These are phyloP conservation scores for Tricharina praecox DNA, from an alignment of 495 filamentous ascomycete species.

Conservation along the genomic window DNA sequence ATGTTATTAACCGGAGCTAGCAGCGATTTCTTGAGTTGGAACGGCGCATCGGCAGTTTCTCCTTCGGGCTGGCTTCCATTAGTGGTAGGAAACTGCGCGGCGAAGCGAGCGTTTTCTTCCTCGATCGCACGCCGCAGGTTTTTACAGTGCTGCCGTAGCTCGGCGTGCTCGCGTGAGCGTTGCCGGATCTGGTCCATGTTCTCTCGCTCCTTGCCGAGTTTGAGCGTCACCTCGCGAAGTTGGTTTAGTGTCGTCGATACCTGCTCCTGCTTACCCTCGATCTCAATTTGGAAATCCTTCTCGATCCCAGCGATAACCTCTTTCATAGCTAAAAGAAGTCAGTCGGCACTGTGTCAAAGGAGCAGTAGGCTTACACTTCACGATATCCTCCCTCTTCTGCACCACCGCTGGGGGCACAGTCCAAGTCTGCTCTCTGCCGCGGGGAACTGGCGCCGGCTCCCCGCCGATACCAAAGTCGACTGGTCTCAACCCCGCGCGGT, in stretches of 20 bases:
- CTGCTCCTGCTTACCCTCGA: slow-evolving; percentile 62
- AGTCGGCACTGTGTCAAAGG: background rate
- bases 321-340: slow-evolving; percentile 40
- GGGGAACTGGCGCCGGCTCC: slow-evolving; percentile 33
- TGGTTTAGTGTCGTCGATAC: slow-evolving; percentile 60
- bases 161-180: slow-evolving; percentile 20
- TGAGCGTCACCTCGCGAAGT: slow-evolving; percentile 62
- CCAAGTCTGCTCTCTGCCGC: slow-evolving; percentile 23
- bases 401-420: slow-evolving; percentile 17
- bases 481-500: slow-evolving; percentile 69
- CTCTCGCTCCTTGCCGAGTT: slow-evolving; percentile 56
- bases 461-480: slow-evolving; percentile 82
- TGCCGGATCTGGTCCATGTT: slow-evolving; percentile 44
- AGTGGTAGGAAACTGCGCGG: slow-evolving; percentile 9
- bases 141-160: slow-evolving; percentile 24
- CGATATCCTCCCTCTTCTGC: slow-evolving; percentile 39
- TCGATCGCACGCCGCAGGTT: slow-evolving; percentile 35
- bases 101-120: slow-evolving; percentile 32
- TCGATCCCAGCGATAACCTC: slow-evolving; percentile 58
- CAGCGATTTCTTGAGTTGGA: slow-evolving; percentile 11
- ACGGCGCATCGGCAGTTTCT: slow-evolving; percentile 16
- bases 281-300: slow-evolving; percentile 52
- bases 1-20: slow-evolving; percentile 13
- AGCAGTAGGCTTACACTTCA: slow-evolving; percentile 40
- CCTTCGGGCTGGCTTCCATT: slow-evolving; percentile 16